A percentile compares a stretch with the other conserved stretches of the same genome.
These are phyloP conservation scores for Melampsora larici-populina DNA, from an alignment of 1,284 basidiomycete genomes.

Conservation along the genomic window DNA sequence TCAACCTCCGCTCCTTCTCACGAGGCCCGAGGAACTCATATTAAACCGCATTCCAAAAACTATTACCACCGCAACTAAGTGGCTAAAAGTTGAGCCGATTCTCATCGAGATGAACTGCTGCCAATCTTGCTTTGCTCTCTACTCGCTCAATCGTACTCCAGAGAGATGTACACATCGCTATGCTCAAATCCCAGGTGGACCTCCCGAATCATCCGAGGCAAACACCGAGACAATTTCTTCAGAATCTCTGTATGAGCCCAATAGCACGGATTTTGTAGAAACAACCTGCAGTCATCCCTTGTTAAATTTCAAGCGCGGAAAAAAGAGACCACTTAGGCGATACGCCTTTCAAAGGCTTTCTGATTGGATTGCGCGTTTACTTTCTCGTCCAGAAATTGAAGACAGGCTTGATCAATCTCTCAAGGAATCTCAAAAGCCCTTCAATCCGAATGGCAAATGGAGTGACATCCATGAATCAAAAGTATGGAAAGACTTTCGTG, in stretches of 20 bases:
- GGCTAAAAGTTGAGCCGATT: slow-evolving; percentile 24
- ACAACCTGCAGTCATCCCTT: too few relatives aligned
- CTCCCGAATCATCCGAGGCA: too few relatives aligned
- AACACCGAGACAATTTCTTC: too few relatives aligned
- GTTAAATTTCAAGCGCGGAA: neutral
- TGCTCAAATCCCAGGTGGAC: too few relatives aligned
- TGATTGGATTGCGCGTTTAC: slow-evolving; percentile 10
- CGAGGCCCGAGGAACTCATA: neutral
- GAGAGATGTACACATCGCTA: neutral
- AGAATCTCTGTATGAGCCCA: too few relatives aligned
- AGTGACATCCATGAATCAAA: slow-evolving; percentile 31
- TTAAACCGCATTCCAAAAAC: neutral
- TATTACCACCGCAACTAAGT: slow-evolving; percentile 4
- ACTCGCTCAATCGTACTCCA: slow-evolving; percentile 2
- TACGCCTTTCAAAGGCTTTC: slow-evolving; percentile 13
- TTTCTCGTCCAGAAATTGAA: too few relatives aligned
- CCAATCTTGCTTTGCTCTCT: slow-evolving; percentile 27
- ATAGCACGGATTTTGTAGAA: too few relatives aligned
- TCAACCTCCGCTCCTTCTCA: too few relatives aligned
- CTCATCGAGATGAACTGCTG: slow-evolving; percentile 16
- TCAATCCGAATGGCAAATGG: slow-evolving; percentile 7
- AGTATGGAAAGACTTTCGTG: slow-evolving; percentile 17
- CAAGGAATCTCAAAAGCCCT: neutral
- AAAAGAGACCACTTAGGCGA: neutral
- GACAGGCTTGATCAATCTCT: too few relatives aligned